Evolutionary conservation across 371 early-diverging fungal genomes (phyloP), one percentile per base, ranked within the genome.

Genomic region (Smittium culicis): DNA sequence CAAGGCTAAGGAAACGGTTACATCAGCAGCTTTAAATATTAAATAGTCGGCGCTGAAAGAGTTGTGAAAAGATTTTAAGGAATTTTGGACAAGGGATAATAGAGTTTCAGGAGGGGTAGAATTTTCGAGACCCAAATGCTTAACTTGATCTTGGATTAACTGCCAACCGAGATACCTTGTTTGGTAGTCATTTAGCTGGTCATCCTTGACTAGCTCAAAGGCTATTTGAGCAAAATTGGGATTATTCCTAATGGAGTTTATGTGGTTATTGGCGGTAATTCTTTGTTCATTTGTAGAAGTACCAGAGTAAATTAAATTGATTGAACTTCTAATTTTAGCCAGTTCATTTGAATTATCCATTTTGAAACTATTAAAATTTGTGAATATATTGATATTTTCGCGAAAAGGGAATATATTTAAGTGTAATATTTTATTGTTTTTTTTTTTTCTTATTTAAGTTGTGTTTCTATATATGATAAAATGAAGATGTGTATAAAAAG

Each of bases 81-180:
- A 31, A 27, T 63, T 33, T 24, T 34, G 31, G 11, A 32, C 35
- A 24, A 63, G n/a, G n/a, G 34, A 24, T 45, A 45, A 20, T 32
- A 63, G n/a, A 14, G 63, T 33, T 25, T 63, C 63, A 31, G 31
- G 31, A 14, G 35, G n/a, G 5, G 32, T 11, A 31, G 34, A n/a
- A 5, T 33, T 33, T 33, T n/a, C 33, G 5, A 34, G 14, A 14
- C 33, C 35, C 31, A 34, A 2, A 11, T 25, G 5, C 16, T 32
- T 59, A 24, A 63, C 14, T 32, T 63, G 63, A 63, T 63, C 63
- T 30, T 30, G n/a, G 8, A 63, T 33, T 35, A 63, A 33, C n/a
- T 63, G 63, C 63, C 63, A 63, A 24, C 63, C 63, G 32, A 63
- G 35, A 63, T 63, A 34, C 63, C 33, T 63, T 11, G 20, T 45